phyloP scores from a whole-genome alignment of 2,329 filamentous ascomycete genomes.

The Fusarium odoratissimum region DNA sequence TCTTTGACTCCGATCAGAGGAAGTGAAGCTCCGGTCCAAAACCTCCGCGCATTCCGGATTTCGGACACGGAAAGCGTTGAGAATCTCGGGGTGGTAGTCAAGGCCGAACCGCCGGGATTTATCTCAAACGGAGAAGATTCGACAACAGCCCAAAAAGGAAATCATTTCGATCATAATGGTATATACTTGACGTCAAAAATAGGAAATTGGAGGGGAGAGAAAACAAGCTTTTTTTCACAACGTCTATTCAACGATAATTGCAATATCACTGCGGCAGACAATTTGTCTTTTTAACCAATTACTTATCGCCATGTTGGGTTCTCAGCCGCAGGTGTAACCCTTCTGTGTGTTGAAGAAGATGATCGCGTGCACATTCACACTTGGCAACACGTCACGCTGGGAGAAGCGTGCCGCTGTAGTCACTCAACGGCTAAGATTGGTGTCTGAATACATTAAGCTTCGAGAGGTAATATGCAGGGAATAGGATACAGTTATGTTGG shows the following conservation, averaged over 20 bases:
- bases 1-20: not conserved
- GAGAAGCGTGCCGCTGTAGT: not conserved
- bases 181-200: not conserved
- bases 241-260: not conserved
- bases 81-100: conserved; percentile 7
- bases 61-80: not conserved
- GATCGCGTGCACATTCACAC: conserved; percentile 4
- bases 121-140: not conserved
- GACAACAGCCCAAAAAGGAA: not conserved
- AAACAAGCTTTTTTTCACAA: not conserved
- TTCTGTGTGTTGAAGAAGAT: not conserved
- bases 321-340: conserved; percentile 4
- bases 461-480: not conserved
- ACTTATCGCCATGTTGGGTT: not conserved
- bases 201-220: not conserved
- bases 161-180: not conserved
- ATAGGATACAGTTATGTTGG: not conserved
- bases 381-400: conserved; percentile 2
- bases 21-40: not conserved
- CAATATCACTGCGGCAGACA: not conserved
- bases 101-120: conserved; percentile 14
- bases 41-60: not conserved
- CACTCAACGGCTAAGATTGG: not conserved
- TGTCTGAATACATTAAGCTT: not conserved
- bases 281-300: not conserved